A percentile compares a stretch with the other conserved stretches of the same genome.
Conservation (phyloP, 305 asterid genomes). For the Solanum hybrid region DNA sequence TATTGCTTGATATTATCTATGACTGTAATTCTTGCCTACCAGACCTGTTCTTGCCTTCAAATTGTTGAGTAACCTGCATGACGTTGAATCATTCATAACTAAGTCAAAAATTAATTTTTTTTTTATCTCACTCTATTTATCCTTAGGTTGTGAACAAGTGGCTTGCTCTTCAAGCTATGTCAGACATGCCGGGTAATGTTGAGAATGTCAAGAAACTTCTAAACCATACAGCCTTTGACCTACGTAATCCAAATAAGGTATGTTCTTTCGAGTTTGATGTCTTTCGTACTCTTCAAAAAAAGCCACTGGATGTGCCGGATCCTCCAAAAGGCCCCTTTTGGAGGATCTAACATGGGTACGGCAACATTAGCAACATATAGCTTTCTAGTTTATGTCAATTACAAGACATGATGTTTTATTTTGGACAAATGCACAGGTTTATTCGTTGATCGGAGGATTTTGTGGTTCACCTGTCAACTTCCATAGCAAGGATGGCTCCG, state of each 20-base stretch:
- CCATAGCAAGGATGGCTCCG: constrained; percentile 69
- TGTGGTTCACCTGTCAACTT: constrained; percentile 63
- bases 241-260: constrained; percentile 94
- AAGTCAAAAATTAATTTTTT: neutral
- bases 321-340: neutral
- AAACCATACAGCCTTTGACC: constrained; percentile 75
- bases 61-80: neutral
- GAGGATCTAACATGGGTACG: fast-evolving
- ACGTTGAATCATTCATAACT: neutral
- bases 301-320: neutral
- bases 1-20: neutral
- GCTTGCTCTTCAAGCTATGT: constrained; percentile 82
- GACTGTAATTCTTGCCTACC: neutral
- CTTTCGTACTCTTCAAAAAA: neutral
- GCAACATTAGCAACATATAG: neutral
- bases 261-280: neutral
- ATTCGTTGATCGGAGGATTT: constrained; percentile 78
- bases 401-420: neutral
- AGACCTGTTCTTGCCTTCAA: neutral
- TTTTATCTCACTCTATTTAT: neutral
- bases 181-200: constrained; percentile 77
- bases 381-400: neutral
- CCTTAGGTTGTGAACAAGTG: constrained; percentile 79
- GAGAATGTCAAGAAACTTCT: constrained; percentile 78
- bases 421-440: constrained; percentile 45